Evolutionary conservation across 805 yeast genomes (phyloP).

Genomic region (Myxozyma melibiosi): DNA sequence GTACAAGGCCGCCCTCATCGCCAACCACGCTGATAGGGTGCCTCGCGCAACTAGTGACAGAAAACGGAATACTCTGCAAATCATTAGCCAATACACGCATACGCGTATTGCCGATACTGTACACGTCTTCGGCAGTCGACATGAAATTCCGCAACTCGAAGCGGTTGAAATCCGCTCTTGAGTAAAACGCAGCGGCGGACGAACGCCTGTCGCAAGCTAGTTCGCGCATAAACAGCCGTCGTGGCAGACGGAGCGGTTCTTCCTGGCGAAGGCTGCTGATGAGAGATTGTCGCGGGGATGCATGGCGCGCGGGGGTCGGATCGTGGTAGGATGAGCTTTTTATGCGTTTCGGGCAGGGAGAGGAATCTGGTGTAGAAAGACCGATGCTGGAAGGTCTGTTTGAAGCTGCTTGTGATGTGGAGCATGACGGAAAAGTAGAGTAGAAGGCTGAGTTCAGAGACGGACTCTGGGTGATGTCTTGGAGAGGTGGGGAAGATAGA

Average conservation of each 20-base stretch:
- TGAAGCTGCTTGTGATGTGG: too few species aligned
- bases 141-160: constrained; percentile 11
- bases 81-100: not conserved
- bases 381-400: not conserved
- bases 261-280: too few species aligned
- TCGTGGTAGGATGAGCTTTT: not conserved
- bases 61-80: constrained; percentile 11
- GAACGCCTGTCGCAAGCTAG: not conserved
- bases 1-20: constrained; percentile 27
- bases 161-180: constrained; percentile 14
- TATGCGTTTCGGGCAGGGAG: constrained; percentile 10
- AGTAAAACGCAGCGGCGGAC: constrained; percentile 2
- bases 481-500: too few species aligned
- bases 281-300: not conserved
- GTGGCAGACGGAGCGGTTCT: not conserved
- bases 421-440: too few species aligned
- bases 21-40: constrained; percentile 17
- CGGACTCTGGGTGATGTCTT: too few species aligned
- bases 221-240: constrained; percentile 17
- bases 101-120: constrained; percentile 2
- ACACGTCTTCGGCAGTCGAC: constrained; percentile 15
- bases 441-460: too few species aligned
- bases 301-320: not conserved
- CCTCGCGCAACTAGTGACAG: constrained; percentile 12
- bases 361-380: constrained; percentile 21